A percentile compares a stretch with the other conserved stretches of the same genome.
Conservation (phyloP, 1,284 basidiomycete species). For the Puccinia horiana region DNA sequence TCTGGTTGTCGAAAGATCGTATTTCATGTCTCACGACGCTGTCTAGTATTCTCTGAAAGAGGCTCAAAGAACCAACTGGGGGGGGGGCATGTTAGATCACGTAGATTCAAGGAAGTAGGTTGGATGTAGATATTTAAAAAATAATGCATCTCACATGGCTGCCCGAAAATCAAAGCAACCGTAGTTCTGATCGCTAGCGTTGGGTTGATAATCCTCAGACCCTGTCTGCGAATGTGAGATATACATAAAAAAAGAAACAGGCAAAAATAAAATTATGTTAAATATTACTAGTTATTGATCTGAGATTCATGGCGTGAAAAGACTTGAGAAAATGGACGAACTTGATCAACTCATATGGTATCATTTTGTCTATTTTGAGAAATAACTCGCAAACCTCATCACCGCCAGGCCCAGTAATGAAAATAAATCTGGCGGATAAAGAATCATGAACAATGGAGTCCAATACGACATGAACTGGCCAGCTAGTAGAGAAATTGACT, state of each 20-base stretch:
- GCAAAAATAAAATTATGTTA: too few species aligned
- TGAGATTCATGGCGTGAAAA: neutral
- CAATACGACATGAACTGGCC: neutral
- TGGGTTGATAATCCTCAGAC: conserved; percentile 46
- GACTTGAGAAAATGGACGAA: neutral
- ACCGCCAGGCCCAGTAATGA: conserved; percentile 33
- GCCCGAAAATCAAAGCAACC: conserved; percentile 38
- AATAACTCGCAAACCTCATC: conserved; percentile 38
- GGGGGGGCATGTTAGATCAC: neutral
- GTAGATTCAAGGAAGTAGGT: neutral
- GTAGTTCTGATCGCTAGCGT: conserved; percentile 38
- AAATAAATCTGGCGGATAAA: conserved; percentile 31
- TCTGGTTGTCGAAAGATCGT: conserved; percentile 26
- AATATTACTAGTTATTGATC: neutral
- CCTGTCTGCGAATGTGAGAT: conserved; percentile 17
- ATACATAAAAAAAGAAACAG: neutral
- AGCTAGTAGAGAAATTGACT: neutral
- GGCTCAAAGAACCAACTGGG: conserved; percentile 40
- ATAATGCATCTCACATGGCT: conserved; percentile 43
- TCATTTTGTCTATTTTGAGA: conserved; percentile 32
- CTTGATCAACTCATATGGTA: conserved; percentile 50
- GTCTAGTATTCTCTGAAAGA: conserved; percentile 45
- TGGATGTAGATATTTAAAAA: neutral
- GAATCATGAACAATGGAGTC: neutral
- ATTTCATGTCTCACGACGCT: conserved; percentile 42